These are phyloP conservation scores for Talaromyces proteolyticus DNA, from an alignment of 495 filamentous ascomycete species.

Conservation along the genomic window DNA sequence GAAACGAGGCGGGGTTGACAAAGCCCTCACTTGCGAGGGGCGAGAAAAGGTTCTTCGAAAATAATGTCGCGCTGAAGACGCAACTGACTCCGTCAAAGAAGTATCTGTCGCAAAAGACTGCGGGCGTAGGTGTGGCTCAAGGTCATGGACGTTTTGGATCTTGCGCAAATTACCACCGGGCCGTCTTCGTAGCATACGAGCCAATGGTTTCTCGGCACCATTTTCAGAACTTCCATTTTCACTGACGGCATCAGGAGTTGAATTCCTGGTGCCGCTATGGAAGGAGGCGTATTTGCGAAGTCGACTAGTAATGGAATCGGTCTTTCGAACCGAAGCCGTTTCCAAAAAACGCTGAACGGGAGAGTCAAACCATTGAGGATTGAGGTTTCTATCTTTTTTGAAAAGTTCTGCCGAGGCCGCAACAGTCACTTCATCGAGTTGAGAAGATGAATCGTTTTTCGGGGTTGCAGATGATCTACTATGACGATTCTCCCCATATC, in stretches of 20 bases:
- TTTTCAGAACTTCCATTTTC: constrained; percentile 50
- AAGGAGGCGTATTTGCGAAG: constrained; percentile 66
- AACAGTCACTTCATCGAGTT: neutral
- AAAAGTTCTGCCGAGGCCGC: neutral
- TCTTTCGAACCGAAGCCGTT: neutral
- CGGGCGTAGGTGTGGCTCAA: constrained; percentile 55
- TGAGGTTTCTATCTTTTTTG: neutral
- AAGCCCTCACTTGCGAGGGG: constrained; percentile 17
- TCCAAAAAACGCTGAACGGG: neutral
- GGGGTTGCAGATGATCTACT: neutral
- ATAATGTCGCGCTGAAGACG: constrained; percentile 48
- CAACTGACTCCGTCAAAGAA: constrained; percentile 62
- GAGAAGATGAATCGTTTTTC: neutral
- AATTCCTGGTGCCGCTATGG: constrained; percentile 62
- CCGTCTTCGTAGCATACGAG: constrained; percentile 66
- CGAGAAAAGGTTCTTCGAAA: constrained; percentile 22
- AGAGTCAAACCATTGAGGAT: neutral
- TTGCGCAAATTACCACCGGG: constrained; percentile 87
- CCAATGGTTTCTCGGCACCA: constrained; percentile 29
- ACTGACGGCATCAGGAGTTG: constrained; percentile 52
- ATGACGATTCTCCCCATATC: constrained; percentile 8
- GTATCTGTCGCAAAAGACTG: constrained; percentile 67
- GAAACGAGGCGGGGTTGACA: constrained; percentile 21
- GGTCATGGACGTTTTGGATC: constrained; percentile 65
- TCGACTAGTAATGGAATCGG: constrained; percentile 12